Evolutionary conservation across 176 grass and related monocot species (phyloP).

Genomic region (Lolium perenne): DNA sequence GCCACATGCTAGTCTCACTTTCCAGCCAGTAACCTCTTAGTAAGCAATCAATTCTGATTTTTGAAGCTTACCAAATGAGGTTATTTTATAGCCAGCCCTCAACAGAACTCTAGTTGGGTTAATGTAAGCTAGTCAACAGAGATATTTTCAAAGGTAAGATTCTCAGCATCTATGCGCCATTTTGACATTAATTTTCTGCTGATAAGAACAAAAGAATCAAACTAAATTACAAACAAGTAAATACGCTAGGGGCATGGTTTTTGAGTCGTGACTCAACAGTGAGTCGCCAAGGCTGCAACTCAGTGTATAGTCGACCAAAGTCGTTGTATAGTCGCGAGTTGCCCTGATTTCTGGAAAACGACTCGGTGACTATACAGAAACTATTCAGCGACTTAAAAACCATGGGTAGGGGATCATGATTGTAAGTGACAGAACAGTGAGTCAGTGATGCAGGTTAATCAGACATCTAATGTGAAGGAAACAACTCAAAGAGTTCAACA

Average conservation of each 20-base stretch:
- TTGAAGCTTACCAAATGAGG: constrained; percentile 28
- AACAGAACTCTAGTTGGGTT: constrained; percentile 16
- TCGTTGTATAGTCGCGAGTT: too few species aligned
- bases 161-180: constrained; percentile 14
- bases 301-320: too few species aligned
- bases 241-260: neutral
- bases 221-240: neutral
- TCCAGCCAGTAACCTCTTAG: neutral
- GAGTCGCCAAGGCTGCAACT: neutral
- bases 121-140: constrained; percentile 34
- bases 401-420: neutral
- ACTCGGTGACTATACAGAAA: too few species aligned
- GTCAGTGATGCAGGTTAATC: neutral
- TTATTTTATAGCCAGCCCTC: constrained; percentile 7
- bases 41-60: constrained; percentile 17
- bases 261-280: too few species aligned
- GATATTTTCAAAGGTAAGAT: constrained; percentile 9
- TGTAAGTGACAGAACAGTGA: constrained; percentile 23
- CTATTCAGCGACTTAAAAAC: too few species aligned
- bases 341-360: too few species aligned
- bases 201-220: neutral
- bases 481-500: neutral
- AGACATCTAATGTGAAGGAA: neutral
- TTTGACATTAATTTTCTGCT: constrained; percentile 16
- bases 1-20: constrained; percentile 13